Conservation (phyloP, 768 basidiomycete species). For the Trametes punicea region DNA sequence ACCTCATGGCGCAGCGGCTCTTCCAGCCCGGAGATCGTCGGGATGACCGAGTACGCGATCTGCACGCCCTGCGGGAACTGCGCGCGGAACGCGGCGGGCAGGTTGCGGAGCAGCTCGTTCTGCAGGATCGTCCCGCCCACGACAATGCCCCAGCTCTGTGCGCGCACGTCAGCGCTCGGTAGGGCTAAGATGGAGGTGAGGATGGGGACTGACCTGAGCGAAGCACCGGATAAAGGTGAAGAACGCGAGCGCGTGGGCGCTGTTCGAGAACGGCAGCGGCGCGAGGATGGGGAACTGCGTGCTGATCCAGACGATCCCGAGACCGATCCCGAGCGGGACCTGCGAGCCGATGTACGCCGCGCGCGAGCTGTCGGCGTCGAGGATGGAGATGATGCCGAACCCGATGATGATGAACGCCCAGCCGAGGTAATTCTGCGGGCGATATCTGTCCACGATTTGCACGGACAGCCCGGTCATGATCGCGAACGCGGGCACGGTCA, state of each 20-base stretch:
- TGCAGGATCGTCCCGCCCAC: slow-evolving; percentile 36
- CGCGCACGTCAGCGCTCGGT: neutral
- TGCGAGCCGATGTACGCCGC: slow-evolving; percentile 3
- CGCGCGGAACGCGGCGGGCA: slow-evolving; percentile 30
- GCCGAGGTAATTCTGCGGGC: slow-evolving; percentile 30
- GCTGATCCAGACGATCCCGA: slow-evolving; percentile 23
- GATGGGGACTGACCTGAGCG: slow-evolving; percentile 16
- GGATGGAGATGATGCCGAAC: slow-evolving; percentile 25
- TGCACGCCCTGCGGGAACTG: slow-evolving; percentile 28
- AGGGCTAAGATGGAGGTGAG: too few species aligned
- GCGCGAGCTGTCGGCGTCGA: slow-evolving; percentile 1
- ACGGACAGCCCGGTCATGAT: slow-evolving; percentile 27
- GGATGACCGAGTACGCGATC: slow-evolving; percentile 31
- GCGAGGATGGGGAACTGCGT: slow-evolving; percentile 34
- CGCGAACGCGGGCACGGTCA: slow-evolving; percentile 31
- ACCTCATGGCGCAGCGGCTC: slow-evolving; percentile 26
- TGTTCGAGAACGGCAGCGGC: slow-evolving; percentile 31
- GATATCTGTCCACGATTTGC: slow-evolving; percentile 27
- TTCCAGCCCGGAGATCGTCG: slow-evolving; percentile 25
- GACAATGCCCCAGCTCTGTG: slow-evolving; percentile 31
- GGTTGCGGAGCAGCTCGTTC: slow-evolving; percentile 32
- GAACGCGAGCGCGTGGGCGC: slow-evolving; percentile 37
- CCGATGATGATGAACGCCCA: slow-evolving; percentile 40
- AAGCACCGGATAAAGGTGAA: slow-evolving; percentile 27
- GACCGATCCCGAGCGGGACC: neutral